phyloP scores from a whole-genome alignment of 345 rosid species.

The Populus euphratica region DNA sequence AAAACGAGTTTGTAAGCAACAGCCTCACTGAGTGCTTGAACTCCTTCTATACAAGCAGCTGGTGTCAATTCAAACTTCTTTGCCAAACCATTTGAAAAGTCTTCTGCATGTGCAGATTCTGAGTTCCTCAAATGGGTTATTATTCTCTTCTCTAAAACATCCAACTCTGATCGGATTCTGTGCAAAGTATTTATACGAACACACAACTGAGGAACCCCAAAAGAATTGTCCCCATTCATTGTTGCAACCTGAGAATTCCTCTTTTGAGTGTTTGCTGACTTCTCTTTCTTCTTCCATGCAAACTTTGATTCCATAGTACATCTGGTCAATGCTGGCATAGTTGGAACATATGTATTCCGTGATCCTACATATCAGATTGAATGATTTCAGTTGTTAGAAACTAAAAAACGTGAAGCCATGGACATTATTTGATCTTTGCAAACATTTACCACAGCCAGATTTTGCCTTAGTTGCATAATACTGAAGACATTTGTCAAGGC shows the following conservation, averaged over 20 bases:
- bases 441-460: conserved; percentile 82
- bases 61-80: conserved; percentile 87
- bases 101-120: conserved; percentile 81
- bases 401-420: conserved; percentile 8
- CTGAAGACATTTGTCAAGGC: conserved; percentile 86
- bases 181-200: conserved; percentile 78
- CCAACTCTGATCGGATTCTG: conserved; percentile 67
- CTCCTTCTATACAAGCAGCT: conserved; percentile 76
- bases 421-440: conserved; percentile 16
- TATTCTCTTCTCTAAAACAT: conserved; percentile 71
- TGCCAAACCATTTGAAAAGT: conserved; percentile 72
- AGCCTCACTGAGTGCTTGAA: conserved; percentile 86
- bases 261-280: conserved; percentile 58
- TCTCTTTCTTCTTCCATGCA: conserved; percentile 93
- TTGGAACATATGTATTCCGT: conserved; percentile 67
- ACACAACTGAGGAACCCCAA: conserved; percentile 71
- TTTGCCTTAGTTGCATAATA: conserved; percentile 77
- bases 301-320: conserved; percentile 76
- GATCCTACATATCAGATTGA: conserved; percentile 52
- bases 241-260: conserved; percentile 72
- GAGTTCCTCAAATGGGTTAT: conserved; percentile 90
- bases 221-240: conserved; percentile 57
- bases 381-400: conserved; percentile 20
- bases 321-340: conserved; percentile 93
- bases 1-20: conserved; percentile 73